Evolutionary conservation across 495 filamentous ascomycete species (phyloP), one percentile per base, ranked within the genome.

Genomic region (Penicillium macrosclerotiorum): DNA sequence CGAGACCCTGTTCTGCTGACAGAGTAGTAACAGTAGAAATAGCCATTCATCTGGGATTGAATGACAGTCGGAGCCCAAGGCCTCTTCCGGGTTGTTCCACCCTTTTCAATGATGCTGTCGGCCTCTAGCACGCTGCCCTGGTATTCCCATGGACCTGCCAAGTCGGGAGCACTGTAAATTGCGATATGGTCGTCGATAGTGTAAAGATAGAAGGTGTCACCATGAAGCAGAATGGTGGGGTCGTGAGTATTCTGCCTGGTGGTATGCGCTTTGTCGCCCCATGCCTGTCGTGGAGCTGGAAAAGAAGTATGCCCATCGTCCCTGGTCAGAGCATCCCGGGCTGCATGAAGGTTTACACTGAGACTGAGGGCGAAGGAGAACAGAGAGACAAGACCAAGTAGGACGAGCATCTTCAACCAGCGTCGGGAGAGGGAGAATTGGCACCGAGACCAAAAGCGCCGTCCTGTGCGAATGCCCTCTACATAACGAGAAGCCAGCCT

Each of bases 21-120:
- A 8, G 82, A 69, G 68, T 90, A 92, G 71, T 85, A 90, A 46
- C 86, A 75, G 56, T 87, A 84, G 65, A 85, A 91, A 1, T 60
- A 72, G 8, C 54, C 69, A 37, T 75, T 75, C n/a, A n/a, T n/a
- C n/a, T n/a, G n/a, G n/a, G n/a, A n/a, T n/a, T n/a, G n/a, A 32
- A 72, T 48, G 8, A 87, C 78, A 31, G 83, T 81, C 0, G 86
- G 85, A 0, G 87, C 86, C 85, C 71, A 74, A 4, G 68, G 71
- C 6, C 47, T 59, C 9, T 48, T 53, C 17, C 64, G 65, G 34
- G n/a, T n/a, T n/a, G n/a, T n/a, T n/a, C 71, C 62, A 19, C 67
- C 69, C 39, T 71, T 71, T 0, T 62, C 56, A 31, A 76, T 74
- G 31, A 73, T 45, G 37, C 68, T 73, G 33, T 67, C 58, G 14